A percentile compares a stretch with the other conserved stretches of the same genome.
Conservation (phyloP, 2,329 filamentous ascomycete genomes). For the Proliferodiscus dingleyae region DNA sequence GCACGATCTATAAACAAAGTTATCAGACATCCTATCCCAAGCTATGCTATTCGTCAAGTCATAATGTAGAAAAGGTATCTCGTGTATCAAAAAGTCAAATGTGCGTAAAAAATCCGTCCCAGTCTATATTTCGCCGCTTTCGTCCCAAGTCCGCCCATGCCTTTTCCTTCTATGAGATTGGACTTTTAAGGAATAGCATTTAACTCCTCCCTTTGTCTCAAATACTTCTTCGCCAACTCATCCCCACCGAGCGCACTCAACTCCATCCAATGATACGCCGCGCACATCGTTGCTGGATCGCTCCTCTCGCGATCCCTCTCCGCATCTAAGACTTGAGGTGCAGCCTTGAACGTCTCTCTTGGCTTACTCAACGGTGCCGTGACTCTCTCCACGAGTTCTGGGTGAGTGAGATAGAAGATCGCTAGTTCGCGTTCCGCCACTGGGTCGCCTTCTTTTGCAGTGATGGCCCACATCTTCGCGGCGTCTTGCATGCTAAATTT, state of each 20-base stretch:
- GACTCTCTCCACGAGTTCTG: slow-evolving; percentile 74
- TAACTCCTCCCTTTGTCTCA: slow-evolving; percentile 11
- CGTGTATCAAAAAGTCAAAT: neutral
- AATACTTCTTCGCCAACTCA: slow-evolving; percentile 58
- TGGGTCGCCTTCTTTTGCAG: slow-evolving; percentile 84
- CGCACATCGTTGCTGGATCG: slow-evolving; percentile 85
- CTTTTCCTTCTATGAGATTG: no score
- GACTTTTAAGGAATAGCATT: slow-evolving; percentile 9
- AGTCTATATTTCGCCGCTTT: no score
- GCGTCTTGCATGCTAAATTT: slow-evolving; percentile 74
- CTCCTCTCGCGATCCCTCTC: slow-evolving; percentile 60
- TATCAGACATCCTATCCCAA: neutral
- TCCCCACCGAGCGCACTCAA: slow-evolving; percentile 82
- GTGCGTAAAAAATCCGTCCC: neutral
- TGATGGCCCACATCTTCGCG: slow-evolving; percentile 85
- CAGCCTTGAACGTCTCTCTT: slow-evolving; percentile 85
- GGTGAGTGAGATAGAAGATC: slow-evolving; percentile 87
- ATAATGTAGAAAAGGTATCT: neutral
- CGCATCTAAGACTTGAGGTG: slow-evolving; percentile 69
- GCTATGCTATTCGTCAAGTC: neutral
- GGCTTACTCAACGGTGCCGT: slow-evolving; percentile 81
- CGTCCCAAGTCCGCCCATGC: no score
- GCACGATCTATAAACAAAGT: neutral
- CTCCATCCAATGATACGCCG: slow-evolving; percentile 97
- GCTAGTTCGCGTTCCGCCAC: slow-evolving; percentile 90